Percentiles rank a stretch among this genome's conserved stretches.
Conservation (phyloP, 1,139 yeast genomes). For the Blastobotrys buckinghamii region DNA sequence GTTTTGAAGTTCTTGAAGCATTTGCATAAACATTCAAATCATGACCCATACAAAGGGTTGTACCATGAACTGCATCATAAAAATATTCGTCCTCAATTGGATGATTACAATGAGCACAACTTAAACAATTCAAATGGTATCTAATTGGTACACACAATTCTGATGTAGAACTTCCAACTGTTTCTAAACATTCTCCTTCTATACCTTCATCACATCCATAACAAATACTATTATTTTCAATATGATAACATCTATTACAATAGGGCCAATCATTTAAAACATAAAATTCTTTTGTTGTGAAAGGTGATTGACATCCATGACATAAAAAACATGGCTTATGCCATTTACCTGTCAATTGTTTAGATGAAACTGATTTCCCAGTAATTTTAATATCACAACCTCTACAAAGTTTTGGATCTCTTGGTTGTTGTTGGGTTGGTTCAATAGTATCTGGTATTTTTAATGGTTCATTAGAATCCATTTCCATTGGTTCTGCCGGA, state of each 20-base stretch:
- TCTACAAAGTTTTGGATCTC: slow-evolving; percentile 28
- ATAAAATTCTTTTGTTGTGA: slow-evolving; percentile 52
- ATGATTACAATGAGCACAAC: slow-evolving; percentile 30
- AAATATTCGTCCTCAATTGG: slow-evolving; percentile 28
- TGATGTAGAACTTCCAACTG: slow-evolving; percentile 16
- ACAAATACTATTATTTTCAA: slow-evolving; percentile 69
- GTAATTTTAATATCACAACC: slow-evolving; percentile 48
- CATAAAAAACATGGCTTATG: slow-evolving; percentile 83
- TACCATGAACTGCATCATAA: slow-evolving; percentile 29
- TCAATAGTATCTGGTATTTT: not conserved
- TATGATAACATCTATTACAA: slow-evolving; percentile 75
- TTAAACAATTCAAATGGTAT: slow-evolving; percentile 30
- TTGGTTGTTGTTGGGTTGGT: too few relatives aligned
- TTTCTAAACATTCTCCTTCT: slow-evolving; percentile 88
- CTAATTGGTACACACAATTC: slow-evolving; percentile 8
- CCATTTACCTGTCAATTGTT: slow-evolving; percentile 88
- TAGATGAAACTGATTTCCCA: slow-evolving; percentile 65
- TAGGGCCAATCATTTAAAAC: slow-evolving; percentile 74
- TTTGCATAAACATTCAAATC: slow-evolving; percentile 22
- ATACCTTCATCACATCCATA: slow-evolving; percentile 65
- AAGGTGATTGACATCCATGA: slow-evolving; percentile 45
- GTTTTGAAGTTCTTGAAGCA: slow-evolving; percentile 17
- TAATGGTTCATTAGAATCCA: not conserved
- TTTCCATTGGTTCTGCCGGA: slow-evolving; percentile 3
- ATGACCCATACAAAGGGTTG: slow-evolving; percentile 31